These are phyloP conservation scores for Funneliformis mosseae DNA, from an alignment of 192 early-diverging fungal genomes.

Conservation along the genomic window DNA sequence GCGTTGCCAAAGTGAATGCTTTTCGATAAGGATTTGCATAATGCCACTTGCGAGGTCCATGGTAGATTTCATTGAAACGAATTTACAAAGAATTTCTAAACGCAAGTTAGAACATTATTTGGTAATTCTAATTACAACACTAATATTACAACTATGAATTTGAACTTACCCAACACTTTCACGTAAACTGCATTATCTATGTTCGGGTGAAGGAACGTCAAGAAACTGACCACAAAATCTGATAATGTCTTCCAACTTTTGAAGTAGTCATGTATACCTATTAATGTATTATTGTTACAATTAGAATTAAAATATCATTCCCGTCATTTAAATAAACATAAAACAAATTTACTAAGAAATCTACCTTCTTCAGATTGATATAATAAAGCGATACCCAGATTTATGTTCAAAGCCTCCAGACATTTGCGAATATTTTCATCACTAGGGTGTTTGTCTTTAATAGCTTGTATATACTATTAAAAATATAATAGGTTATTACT, in stretches of 20 bases:
- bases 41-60: background rate
- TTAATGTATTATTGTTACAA: background rate
- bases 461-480: background rate
- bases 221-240: slow-evolving; percentile 3
- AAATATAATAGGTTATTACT: background rate
- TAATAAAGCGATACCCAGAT: slow-evolving; percentile 1
- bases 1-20: slow-evolving; percentile 24
- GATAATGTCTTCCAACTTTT: slow-evolving; percentile 9
- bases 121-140: background rate
- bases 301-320: background rate
- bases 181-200: slow-evolving; percentile 24
- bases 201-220: slow-evolving; percentile 29
- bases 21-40: background rate
- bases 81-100: slow-evolving; percentile 23
- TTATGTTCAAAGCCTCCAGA: slow-evolving; percentile 9
- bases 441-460: slow-evolving; percentile 22
- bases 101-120: background rate
- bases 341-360: background rate
- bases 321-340: background rate
- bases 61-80: slow-evolving; percentile 15
- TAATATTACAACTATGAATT: background rate
- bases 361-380: slow-evolving; percentile 27
- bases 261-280: background rate
- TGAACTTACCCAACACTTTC: background rate
- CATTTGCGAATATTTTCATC: slow-evolving; percentile 28